Percentiles rank a stretch among this genome's conserved stretches.
phyloP scores from a whole-genome alignment of 1,284 basidiomycete genomes.

The Tilletia indica region DNA sequence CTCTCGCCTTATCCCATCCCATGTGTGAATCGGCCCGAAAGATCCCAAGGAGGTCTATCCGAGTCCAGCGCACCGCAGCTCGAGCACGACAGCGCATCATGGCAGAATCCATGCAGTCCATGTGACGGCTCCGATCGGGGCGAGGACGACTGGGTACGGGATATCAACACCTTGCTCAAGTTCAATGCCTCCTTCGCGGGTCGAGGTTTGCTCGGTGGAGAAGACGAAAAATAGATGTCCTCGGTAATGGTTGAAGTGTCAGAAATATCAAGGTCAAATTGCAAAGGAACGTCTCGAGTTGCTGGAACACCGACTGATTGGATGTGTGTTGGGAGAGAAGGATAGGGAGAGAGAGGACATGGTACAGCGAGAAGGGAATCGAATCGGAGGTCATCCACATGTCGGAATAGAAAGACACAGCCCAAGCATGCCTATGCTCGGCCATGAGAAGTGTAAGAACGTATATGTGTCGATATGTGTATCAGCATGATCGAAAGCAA shows the following conservation, averaged over 20 bases:
- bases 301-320: too few relatives aligned
- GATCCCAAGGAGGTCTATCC: not conserved
- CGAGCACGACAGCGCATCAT: not conserved
- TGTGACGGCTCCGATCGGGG: constrained; percentile 61
- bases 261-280: not conserved
- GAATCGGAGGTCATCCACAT: too few relatives aligned
- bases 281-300: too few relatives aligned
- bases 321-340: too few relatives aligned
- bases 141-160: constrained; percentile 89
- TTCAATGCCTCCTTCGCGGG: constrained; percentile 55
- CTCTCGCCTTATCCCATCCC: constrained; percentile 87
- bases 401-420: too few relatives aligned
- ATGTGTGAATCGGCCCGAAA: constrained; percentile 59
- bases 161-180: constrained; percentile 70
- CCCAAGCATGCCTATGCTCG: too few relatives aligned
- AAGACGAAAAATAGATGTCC: constrained; percentile 1
- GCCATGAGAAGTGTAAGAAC: too few relatives aligned
- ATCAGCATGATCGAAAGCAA: too few relatives aligned
- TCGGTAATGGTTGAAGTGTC: not conserved
- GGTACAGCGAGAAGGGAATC: too few relatives aligned
- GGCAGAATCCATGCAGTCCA: not conserved
- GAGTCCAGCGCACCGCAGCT: not conserved
- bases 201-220: constrained; percentile 31
- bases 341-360: too few relatives aligned
- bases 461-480: too few relatives aligned